Base-by-base conservation (phyloP, 139 green algal genomes). In the Chlamydomonas sp. region DNA sequence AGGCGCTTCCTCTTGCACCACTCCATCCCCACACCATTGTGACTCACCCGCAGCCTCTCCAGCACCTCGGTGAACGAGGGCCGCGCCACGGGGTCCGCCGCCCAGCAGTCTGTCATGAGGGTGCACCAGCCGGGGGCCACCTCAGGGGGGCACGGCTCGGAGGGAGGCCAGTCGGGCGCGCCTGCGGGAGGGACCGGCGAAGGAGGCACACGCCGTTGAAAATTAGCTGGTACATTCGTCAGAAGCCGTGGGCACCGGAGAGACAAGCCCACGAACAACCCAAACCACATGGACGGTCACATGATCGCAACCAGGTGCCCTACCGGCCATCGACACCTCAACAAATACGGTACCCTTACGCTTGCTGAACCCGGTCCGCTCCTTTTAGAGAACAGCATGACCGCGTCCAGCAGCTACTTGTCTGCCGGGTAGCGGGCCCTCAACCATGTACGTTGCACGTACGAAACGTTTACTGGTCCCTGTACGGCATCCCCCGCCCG, bases 21-120 rank as follows among this genome's bases (percentile, higher is more conserved):
- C 6, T 5, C 60, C 10, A 58, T 7, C 4, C 60, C 77, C 15
- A 57, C 66, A 14, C 31, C 9, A 8, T 18, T 2, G 59, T 14
- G 63, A 49, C 83, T 17, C 68, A 86, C 88, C 89, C 78, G 75
- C 71, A 91, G 60, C 59, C n/a, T 57, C 78, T 75, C 15, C 64
- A 89, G 77, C n/a, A 92, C 78, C 4, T 87, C 82, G 0, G 10
- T 76, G 78, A 96, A 96, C 31, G 74, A 77, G 1, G 94, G 94
- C 0, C 94, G 88, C 3, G 73, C 57, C 6, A 31, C 60, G 18
- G 93, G 89, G 64, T 88, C 79, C 63, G 95, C 87, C 0, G 76
- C 80, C 94, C 94, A 97, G 90, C 94, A 97, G 17, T 77, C 64
- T 76, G 91, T 64, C 84, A 96, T 93, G 17, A 97, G 88, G 9